Evolutionary conservation across 257 asterid species (phyloP).

Genomic region (Osmanthus fragrans): DNA sequence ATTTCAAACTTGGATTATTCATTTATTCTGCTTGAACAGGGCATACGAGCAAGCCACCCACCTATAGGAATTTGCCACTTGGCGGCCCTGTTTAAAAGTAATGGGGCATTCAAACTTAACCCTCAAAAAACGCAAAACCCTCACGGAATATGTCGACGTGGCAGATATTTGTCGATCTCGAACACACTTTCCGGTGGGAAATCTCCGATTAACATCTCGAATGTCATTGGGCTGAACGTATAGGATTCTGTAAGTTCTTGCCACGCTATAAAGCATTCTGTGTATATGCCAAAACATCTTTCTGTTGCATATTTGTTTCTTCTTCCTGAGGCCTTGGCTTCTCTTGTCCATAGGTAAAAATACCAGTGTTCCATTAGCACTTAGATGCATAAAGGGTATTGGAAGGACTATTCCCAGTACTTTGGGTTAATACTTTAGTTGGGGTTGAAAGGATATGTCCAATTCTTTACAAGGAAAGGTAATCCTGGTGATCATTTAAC

Average conservation of each 20-base stretch:
- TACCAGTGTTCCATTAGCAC: slow-evolving; percentile 67
- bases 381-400: slow-evolving; percentile 74
- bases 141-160: slow-evolving; percentile 69
- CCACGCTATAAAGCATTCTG: slow-evolving; percentile 16
- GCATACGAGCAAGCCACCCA: too few relatives aligned
- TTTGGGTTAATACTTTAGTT: slow-evolving; percentile 26
- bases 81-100: too few relatives aligned
- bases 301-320: slow-evolving; percentile 24
- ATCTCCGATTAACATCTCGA: slow-evolving; percentile 42
- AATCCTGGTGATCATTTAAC: slow-evolving; percentile 24
- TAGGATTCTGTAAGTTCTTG: slow-evolving; percentile 79
- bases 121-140: slow-evolving; percentile 35
- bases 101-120: not conserved
- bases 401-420: slow-evolving; percentile 94
- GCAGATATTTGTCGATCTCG: slow-evolving; percentile 44
- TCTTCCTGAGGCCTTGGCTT: slow-evolving; percentile 27
- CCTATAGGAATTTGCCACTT: too few relatives aligned
- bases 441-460: slow-evolving; percentile 85
- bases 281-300: slow-evolving; percentile 1
- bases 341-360: slow-evolving; percentile 56
- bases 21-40: too few relatives aligned
- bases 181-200: slow-evolving; percentile 62
- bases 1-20: not conserved
- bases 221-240: slow-evolving; percentile 94
- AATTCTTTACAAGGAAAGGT: slow-evolving; percentile 90